These are phyloP conservation scores for Botryotinia convoluta DNA, from an alignment of 2,329 filamentous ascomycete genomes.

Conservation along the genomic window DNA sequence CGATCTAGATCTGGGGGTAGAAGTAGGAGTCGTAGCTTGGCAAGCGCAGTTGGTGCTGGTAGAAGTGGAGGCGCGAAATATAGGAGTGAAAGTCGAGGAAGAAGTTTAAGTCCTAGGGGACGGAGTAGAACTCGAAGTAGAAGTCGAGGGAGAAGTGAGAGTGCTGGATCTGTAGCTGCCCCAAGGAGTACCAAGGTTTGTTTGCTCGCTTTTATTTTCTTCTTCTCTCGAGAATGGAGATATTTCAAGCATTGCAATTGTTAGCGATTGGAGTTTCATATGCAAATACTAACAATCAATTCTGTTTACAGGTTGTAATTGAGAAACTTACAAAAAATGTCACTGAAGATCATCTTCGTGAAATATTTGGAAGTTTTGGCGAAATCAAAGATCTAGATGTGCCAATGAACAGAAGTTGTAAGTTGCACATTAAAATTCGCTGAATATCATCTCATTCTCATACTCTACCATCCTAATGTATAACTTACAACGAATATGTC, in stretches of 20 bases:
- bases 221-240: background rate
- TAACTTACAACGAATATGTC: slow-evolving; percentile 13
- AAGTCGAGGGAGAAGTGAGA: slow-evolving; percentile 30
- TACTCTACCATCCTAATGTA: background rate
- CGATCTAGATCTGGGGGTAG: slow-evolving; percentile 32
- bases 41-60: background rate
- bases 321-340: slow-evolving; percentile 96
- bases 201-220: background rate
- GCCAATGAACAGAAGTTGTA: slow-evolving; percentile 84
- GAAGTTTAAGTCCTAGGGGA: slow-evolving; percentile 38
- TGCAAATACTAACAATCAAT: slow-evolving; percentile 41
- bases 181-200: slow-evolving; percentile 53
- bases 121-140: slow-evolving; percentile 10
- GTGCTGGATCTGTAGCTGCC: slow-evolving; percentile 33
- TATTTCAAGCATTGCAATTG: background rate
- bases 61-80: slow-evolving; percentile 2
- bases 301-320: slow-evolving; percentile 68
- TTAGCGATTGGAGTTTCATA: slow-evolving; percentile 23
- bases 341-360: slow-evolving; percentile 79
- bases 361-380: slow-evolving; percentile 91
- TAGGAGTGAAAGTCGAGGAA: slow-evolving; percentile 35
- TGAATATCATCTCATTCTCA: background rate
- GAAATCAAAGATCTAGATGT: slow-evolving; percentile 83
- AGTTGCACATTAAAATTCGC: slow-evolving; percentile 36
- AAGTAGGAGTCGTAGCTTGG: slow-evolving; percentile 30